A percentile compares a stretch with the other conserved stretches of the same genome.
These are phyloP conservation scores for Moniliella sp. DNA, from an alignment of 1,284 basidiomycete species.

Conservation along the genomic window DNA sequence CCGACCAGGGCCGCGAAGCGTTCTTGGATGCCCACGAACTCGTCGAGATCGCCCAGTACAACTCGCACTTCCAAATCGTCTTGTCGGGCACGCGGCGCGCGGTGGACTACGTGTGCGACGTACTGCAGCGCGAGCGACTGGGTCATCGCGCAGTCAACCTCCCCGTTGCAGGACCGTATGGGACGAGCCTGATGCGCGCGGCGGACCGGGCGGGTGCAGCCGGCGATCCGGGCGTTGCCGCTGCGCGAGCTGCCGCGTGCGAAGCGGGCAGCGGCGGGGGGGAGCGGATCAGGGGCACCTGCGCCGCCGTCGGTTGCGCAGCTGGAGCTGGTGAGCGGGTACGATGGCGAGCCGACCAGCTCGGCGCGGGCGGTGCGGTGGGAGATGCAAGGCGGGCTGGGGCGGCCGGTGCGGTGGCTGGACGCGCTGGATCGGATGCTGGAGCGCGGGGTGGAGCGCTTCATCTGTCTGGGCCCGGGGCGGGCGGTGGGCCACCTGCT, in stretches of 20 bases:
- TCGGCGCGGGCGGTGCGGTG: constrained; percentile 8
- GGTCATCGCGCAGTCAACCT: constrained; percentile 29
- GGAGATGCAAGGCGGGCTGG: constrained; percentile 15
- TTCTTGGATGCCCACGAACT: constrained; percentile 25
- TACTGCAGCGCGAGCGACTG: constrained; percentile 14
- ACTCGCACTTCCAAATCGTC: constrained; percentile 26
- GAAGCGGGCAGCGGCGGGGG: background rate
- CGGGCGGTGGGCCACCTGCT: constrained; percentile 27
- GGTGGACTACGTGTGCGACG: constrained; percentile 25
- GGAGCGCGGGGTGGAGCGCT: constrained; percentile 15
- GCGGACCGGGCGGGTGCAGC: constrained; percentile 13
- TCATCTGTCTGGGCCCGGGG: constrained; percentile 28
- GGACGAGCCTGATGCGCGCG: constrained; percentile 18
- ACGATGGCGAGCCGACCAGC: constrained; percentile 4
- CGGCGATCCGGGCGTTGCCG: constrained; percentile 15
- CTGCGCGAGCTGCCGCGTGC: constrained; percentile 7
- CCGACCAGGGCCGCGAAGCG: too few relatives aligned
- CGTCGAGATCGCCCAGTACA: constrained; percentile 29
- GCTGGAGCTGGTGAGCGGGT: background rate
- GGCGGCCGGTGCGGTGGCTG: constrained; percentile 19
- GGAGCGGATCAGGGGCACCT: too few relatives aligned
- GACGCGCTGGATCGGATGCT: constrained; percentile 16
- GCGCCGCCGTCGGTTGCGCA: too few relatives aligned
- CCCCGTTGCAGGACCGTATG: constrained; percentile 27
- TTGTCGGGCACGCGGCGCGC: constrained; percentile 22